Evolutionary conservation across 306 rosid species (phyloP), one percentile per base, ranked within the genome.

Genomic region (Senna siamea): DNA sequence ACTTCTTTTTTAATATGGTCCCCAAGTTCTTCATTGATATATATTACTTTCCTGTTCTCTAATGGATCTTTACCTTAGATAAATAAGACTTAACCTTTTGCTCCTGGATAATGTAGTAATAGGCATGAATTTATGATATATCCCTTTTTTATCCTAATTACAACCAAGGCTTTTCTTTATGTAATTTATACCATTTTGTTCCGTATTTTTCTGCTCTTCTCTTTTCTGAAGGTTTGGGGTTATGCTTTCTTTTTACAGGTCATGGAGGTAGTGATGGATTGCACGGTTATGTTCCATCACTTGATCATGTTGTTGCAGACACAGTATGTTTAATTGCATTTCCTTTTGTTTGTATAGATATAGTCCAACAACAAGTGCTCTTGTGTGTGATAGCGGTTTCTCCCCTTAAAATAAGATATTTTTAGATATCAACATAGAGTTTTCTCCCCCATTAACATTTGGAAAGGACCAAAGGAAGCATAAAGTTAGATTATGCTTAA

Each of bases 251-350:
- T 46, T n/a, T 69, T 69, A 60, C 73, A 95, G 99, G 99, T 84
- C 99, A 95, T 64, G 99, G 99, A 40, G 99, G 99, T 52, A 95
- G 99, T 72, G 99, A 95, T 85, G 99, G 99, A 80, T 82, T 95
- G 84, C 99, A 95, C 57, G 99, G 99, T 59, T 95, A 92, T 32
- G 99, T 95, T 74, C 99, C 99, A 44, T 92, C 99, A 56, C 97
- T 95, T 76, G 99, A 95, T 81, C 90, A 90, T 50, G 99, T 95
- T 57, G 98, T 86, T 73, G 99, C 96, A 53, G 99, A 95, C 82
- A 90, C 92, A n/a, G 99, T 95, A 86, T 73, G 97, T 82, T 76
- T 37, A 14, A 50, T 18, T 52, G 14, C 48, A 17, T 46, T 64
- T 41, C 17, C 26, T 53, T 17, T 7, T 6, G 47, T 58, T 51